Conservation (phyloP, 208 protist genomes). For the Leptomonas seymouri region DNA sequence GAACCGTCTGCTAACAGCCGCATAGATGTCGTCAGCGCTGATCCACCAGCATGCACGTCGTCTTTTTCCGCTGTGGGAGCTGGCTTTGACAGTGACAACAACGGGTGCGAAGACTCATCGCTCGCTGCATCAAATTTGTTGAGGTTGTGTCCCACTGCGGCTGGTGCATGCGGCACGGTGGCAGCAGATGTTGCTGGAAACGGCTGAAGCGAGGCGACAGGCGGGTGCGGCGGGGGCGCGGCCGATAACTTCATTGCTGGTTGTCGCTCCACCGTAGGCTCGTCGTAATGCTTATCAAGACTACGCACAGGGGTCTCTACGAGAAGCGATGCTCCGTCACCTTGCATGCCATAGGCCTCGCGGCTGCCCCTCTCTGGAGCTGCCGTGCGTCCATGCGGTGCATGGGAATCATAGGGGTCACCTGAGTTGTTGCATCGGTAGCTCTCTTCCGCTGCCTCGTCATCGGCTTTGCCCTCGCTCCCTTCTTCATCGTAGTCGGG, state of each 20-base stretch:
- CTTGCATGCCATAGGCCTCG: too few relatives aligned
- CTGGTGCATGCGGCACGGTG: neutral
- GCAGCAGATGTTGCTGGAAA: neutral
- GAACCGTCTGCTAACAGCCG: neutral
- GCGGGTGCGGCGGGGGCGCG: neutral
- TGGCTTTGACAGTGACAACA: neutral
- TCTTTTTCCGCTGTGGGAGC: neutral
- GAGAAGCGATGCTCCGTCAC: neutral
- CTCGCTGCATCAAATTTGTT: neutral
- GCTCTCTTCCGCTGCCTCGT: neutral
- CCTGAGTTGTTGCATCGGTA: neutral
- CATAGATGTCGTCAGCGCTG: neutral
- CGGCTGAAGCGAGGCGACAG: neutral
- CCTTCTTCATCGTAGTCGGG: constrained; percentile 60
- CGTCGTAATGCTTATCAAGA: constrained; percentile 9
- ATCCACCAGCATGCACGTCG: too few relatives aligned
- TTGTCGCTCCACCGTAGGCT: neutral
- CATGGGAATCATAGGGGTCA: neutral
- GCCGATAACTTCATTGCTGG: neutral
- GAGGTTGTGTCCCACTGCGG: too few relatives aligned
- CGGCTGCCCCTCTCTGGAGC: neutral
- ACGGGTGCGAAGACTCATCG: neutral
- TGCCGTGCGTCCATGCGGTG: neutral
- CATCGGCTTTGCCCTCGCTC: constrained; percentile 15
- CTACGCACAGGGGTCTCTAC: constrained; percentile 6